Percentiles rank a stretch among this genome's conserved stretches.
These are phyloP conservation scores for Cordyceps militaris DNA, from an alignment of 2,329 filamentous ascomycete species.

Conservation along the genomic window DNA sequence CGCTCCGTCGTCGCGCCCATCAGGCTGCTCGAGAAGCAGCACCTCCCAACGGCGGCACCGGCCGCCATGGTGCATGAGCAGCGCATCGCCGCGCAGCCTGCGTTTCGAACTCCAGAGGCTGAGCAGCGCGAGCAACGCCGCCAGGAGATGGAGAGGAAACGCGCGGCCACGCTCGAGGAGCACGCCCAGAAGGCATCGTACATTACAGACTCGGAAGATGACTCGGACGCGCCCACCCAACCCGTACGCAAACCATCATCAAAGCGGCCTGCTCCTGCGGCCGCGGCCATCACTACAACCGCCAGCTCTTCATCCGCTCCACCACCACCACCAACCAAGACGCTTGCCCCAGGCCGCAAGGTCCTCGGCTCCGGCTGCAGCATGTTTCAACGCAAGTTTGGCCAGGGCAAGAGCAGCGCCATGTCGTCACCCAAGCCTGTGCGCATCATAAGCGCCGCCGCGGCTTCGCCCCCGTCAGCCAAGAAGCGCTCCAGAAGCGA, in stretches of 20 bases:
- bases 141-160: slow-evolving; percentile 19
- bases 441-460: slow-evolving; percentile 18
- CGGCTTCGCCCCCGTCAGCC: slow-evolving; percentile 13
- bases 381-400: slow-evolving; percentile 13
- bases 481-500: slow-evolving; percentile 12
- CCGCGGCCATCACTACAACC: background rate
- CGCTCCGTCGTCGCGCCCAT: slow-evolving; percentile 22
- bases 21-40: slow-evolving; percentile 26
- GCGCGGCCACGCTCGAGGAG: slow-evolving; percentile 21
- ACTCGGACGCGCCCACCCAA: too few species aligned
- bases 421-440: background rate
- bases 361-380: background rate
- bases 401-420: background rate
- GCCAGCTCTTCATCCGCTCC: slow-evolving; percentile 10
- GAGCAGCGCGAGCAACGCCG: slow-evolving; percentile 15
- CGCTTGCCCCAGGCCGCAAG: background rate
- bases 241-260: too few species aligned
- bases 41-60: slow-evolving; percentile 24
- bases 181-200: slow-evolving; percentile 31
- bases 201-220: slow-evolving; percentile 36
- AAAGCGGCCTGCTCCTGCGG: background rate
- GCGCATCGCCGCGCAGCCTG: slow-evolving; percentile 36
- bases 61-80: slow-evolving; percentile 47
- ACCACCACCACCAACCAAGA: too few species aligned
- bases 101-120: slow-evolving; percentile 22